Evolutionary conservation across 2,329 filamentous ascomycete genomes (phyloP).

Genomic region (Colletotrichum sp.): DNA sequence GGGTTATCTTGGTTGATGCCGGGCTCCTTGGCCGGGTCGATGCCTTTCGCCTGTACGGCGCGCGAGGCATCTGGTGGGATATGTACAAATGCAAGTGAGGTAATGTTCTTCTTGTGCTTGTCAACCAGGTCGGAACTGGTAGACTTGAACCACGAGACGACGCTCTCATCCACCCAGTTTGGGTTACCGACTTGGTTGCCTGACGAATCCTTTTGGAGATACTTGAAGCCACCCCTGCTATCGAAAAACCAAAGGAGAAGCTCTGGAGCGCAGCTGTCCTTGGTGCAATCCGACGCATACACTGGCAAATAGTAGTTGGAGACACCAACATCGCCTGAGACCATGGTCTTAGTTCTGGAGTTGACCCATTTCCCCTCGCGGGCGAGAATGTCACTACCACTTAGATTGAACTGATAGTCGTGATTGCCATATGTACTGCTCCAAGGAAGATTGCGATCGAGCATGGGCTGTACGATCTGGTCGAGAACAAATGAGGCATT

Average conservation of each 20-base stretch:
- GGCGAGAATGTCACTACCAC: slow-evolving; percentile 46
- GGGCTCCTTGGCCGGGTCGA: slow-evolving; percentile 43
- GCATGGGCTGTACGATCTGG: slow-evolving; percentile 61
- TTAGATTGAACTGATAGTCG: slow-evolving; percentile 65
- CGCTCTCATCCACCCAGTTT: slow-evolving; percentile 50
- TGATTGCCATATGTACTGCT: slow-evolving; percentile 77
- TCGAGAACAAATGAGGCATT: slow-evolving; percentile 66
- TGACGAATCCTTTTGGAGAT: slow-evolving; percentile 39
- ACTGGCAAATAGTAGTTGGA: slow-evolving; percentile 56
- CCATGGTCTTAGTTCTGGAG: slow-evolving; percentile 46
- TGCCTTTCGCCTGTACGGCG: slow-evolving; percentile 40
- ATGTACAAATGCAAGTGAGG: slow-evolving; percentile 54
- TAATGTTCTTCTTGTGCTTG: slow-evolving; percentile 39
- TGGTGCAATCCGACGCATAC: slow-evolving; percentile 38
- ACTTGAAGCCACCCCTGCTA: slow-evolving; percentile 61
- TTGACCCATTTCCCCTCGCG: slow-evolving; percentile 45
- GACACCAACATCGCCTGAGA: slow-evolving; percentile 39
- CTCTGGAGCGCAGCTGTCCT: slow-evolving; percentile 38
- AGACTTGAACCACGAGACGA: slow-evolving; percentile 50
- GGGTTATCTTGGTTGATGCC: slow-evolving; percentile 50
- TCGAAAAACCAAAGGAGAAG: slow-evolving; percentile 77
- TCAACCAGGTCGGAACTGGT: slow-evolving; percentile 34
- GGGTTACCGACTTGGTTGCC: slow-evolving; percentile 38
- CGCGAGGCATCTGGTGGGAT: slow-evolving; percentile 50
- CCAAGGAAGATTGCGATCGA: slow-evolving; percentile 62